phyloP scores from a whole-genome alignment of 2,329 filamentous ascomycete species.

The Venturia aucupariae region DNA sequence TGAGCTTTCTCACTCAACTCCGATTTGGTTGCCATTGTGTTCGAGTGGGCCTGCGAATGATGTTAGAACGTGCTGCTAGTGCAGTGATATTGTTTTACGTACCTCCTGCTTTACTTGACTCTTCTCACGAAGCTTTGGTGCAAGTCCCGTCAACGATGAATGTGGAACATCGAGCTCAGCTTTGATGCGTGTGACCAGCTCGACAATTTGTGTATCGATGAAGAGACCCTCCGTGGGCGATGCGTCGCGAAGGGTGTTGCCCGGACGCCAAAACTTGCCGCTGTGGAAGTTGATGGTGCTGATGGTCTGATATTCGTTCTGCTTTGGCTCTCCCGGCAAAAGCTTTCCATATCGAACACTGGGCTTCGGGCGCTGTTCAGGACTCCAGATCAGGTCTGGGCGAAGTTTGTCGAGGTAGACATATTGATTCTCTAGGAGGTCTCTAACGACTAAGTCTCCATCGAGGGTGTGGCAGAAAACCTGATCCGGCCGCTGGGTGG shows the following conservation, averaged over 20 bases:
- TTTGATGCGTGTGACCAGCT: not conserved
- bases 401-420: not conserved
- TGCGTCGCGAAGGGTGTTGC: not conserved
- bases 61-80: not conserved
- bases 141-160: not conserved
- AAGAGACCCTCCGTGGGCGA: not conserved
- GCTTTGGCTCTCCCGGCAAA: not conserved
- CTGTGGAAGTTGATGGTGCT: not conserved
- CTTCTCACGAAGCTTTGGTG: not conserved
- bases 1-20: not conserved
- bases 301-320: not conserved
- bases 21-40: not conserved
- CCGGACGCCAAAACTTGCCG: not conserved
- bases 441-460: not conserved
- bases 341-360: not conserved
- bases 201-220: not conserved
- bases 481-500: not conserved
- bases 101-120: not conserved
- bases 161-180: not conserved
- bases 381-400: not conserved
- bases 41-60: not conserved
- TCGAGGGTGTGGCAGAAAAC: not conserved
- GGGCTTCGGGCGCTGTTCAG: not conserved
- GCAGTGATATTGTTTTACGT: not conserved
- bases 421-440: not conserved